Evolutionary conservation across 305 asterid genomes (phyloP).

Genomic region (Fraxinus xanthoxyloides): DNA sequence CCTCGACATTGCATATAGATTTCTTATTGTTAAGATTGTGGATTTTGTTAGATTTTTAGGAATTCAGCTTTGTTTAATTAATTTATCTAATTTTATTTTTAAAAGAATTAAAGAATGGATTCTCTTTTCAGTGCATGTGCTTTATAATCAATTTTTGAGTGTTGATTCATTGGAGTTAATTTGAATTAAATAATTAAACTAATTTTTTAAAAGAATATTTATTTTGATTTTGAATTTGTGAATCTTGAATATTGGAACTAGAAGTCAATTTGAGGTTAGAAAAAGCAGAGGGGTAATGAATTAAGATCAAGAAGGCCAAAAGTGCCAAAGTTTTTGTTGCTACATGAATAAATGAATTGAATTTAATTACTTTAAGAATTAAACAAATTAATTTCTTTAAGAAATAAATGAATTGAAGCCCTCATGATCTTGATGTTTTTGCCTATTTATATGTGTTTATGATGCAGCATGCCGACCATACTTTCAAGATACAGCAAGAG

Average conservation of each 20-base stretch:
- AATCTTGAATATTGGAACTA: background rate
- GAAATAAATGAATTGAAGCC: background rate
- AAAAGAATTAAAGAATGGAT: slow-evolving; percentile 11
- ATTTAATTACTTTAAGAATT: background rate
- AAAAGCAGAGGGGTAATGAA: background rate
- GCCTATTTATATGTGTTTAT: background rate
- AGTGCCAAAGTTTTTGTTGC: background rate
- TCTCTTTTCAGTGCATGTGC: slow-evolving; percentile 11
- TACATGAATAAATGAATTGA: background rate
- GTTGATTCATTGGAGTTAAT: slow-evolving; percentile 10
- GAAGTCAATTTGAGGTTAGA: background rate
- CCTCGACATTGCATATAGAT: slow-evolving; percentile 25
- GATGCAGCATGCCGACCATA: slow-evolving; percentile 59
- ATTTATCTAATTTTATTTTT: background rate
- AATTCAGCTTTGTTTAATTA: background rate
- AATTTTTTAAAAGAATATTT: background rate
- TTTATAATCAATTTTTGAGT: slow-evolving; percentile 13
- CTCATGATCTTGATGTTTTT: background rate
- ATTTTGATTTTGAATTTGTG: background rate
- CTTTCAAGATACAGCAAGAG: slow-evolving; percentile 50
- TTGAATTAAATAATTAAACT: no score
- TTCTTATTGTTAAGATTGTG: background rate
- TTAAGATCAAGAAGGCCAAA: background rate
- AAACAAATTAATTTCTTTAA: background rate
- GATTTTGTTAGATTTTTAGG: background rate